Evolutionary conservation across 2,329 filamentous ascomycete species (phyloP).

Genomic region (Plectosphaerella sp.): DNA sequence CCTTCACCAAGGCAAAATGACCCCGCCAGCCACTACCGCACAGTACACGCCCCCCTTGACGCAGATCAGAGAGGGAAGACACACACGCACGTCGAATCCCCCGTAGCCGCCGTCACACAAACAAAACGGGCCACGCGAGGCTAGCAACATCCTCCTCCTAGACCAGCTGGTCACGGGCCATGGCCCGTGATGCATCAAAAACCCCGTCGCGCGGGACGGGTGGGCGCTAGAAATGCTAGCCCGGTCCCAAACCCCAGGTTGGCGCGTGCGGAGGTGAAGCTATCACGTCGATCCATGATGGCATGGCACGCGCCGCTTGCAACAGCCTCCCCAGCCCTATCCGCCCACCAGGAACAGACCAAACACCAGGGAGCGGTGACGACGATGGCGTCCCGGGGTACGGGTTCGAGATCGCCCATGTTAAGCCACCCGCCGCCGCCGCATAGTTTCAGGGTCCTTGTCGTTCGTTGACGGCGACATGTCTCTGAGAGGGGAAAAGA

Average conservation of each 20-base stretch:
- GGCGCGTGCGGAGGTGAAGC: neutral
- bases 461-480: too few species aligned
- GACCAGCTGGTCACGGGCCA: too few species aligned
- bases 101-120: slow-evolving; percentile 8
- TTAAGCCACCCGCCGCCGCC: too few species aligned
- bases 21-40: neutral
- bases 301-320: too few species aligned
- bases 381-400: too few species aligned
- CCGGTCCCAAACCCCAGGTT: neutral
- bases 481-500: too few species aligned
- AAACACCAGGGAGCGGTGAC: too few species aligned
- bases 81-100: neutral
- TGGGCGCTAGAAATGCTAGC: neutral
- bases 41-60: neutral
- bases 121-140: slow-evolving; percentile 1
- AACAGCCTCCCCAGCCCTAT: too few species aligned
- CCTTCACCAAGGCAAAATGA: neutral
- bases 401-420: too few species aligned
- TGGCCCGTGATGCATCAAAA: too few species aligned
- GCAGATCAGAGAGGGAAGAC: neutral
- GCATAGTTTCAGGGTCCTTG: too few species aligned
- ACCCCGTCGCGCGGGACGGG: neutral
- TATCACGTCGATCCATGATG: neutral
- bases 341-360: too few species aligned
- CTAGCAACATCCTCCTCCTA: neutral